These are phyloP conservation scores for Cenchrus purpureus DNA, from an alignment of 176 grass and related monocot species.

Conservation along the genomic window DNA sequence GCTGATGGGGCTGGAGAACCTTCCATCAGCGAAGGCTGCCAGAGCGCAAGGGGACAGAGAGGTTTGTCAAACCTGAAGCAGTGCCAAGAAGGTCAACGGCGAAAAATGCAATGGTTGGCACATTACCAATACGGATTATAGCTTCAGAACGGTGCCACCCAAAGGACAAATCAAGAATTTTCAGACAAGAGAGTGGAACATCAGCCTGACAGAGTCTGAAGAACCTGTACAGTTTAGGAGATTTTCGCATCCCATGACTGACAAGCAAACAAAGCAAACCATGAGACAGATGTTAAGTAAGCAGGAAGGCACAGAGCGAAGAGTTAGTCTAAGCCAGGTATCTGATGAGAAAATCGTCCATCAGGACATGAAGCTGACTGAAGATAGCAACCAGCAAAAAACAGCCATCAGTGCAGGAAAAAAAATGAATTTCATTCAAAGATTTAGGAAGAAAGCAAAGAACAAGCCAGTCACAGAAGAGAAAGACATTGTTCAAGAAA, in stretches of 20 bases:
- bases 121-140: constrained; percentile 47
- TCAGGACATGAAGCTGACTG: constrained; percentile 34
- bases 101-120: background rate
- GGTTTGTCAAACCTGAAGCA: constrained; percentile 56
- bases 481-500: constrained; percentile 33
- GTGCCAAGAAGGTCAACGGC: constrained; percentile 37
- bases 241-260: constrained; percentile 5
- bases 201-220: constrained; percentile 41
- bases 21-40: constrained; percentile 50
- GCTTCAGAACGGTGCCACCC: constrained; percentile 36
- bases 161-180: constrained; percentile 42
- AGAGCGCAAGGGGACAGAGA: constrained; percentile 46
- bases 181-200: constrained; percentile 45
- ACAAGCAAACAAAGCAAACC: constrained; percentile 56
- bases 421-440: constrained; percentile 51
- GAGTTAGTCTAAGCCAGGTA: constrained; percentile 33
- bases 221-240: constrained; percentile 36
- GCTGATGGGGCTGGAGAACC: constrained; percentile 91
- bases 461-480: constrained; percentile 32
- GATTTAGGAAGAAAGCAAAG: constrained; percentile 44
- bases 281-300: constrained; percentile 52
- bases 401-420: constrained; percentile 6
- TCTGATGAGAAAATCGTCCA: constrained; percentile 37
- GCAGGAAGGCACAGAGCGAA: constrained; percentile 37
- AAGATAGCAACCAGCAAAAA: constrained; percentile 49